Base-by-base conservation (phyloP, 306 rosid species). In the Citrullus colocynthis region DNA sequence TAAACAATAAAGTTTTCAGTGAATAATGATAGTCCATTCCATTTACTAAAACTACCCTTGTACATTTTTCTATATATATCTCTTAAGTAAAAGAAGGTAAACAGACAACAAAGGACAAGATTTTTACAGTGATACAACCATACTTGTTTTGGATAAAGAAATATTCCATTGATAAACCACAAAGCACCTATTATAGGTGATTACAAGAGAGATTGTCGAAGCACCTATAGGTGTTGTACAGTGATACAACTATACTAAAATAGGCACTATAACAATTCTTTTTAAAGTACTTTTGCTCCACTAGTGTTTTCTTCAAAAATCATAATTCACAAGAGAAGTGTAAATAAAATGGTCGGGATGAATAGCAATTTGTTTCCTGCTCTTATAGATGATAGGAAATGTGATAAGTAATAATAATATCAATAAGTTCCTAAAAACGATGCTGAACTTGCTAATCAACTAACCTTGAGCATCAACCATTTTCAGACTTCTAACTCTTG, bases 401-500 rank as follows among this genome's bases (percentile, higher is more conserved):
- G 10, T 39, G 32, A 67, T 67, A 64, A 44, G 45, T 11, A 72
- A 28, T 16, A 81, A 74, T 34, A 28, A 78, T 18, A 78, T 41
- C 78, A 80, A 75, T 44, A 34, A 71, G 76, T 76, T n/a, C 18
- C 9, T 42, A 15, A 45, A 70, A 70, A 70, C 1, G 37, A 45
- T 70, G 55, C 12, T 6, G 17, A 70, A 51, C 60, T 20, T 24
- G n/a, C 17, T 10, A 75, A 85, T 52, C 58, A 66, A 66, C 93
- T 80, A 86, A 89, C 98, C 90, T 85, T 85, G 89, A 59, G 76
- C 71, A 55, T 85, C 87, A 18, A 78, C 52, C 70, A 86, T 67
- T 55, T 75, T 36, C 28, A 89, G 86, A 78, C 78, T 79, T 85
- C 82, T 88, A 81, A 78, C 80, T 70, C 82, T 86, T 16, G 78